Evolutionary conservation across 345 rosid genomes (phyloP), one percentile per base, ranked within the genome.

Genomic region (Ceriops decandra): DNA sequence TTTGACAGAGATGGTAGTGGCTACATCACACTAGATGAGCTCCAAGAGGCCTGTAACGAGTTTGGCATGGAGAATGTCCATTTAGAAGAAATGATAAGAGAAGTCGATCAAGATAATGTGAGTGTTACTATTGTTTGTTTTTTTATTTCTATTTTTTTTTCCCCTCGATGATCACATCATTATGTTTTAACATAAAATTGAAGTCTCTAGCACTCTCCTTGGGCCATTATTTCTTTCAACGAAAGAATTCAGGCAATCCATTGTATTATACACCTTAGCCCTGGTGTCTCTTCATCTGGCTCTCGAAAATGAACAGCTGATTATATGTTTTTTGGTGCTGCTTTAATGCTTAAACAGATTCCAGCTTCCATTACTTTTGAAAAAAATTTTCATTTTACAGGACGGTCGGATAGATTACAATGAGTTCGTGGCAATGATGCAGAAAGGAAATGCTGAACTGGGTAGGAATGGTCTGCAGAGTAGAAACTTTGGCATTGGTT

Each of bases 361-460:
- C 31, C 24, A 56, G 16, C 13, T 56, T 24, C 31, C 59, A 56
- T 24, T 56, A n/a, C 26, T 56, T 42, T 16, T 42, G 19, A 42
- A 10, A 24, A 8, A 0, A 2, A 4, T 17, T 32, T 57, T 35
- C 0, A 15, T 67, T 52, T 68, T 30, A 38, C 87, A 88, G 93
- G 93, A 88, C 17, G 93, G 93, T 13, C 77, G 84, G 42, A 85
- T 86, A 63, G 93, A 88, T 72, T 88, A 81, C 83, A 81, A 74
- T 46, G 93, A 88, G 67, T 88, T 88, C 53, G 88, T 84, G 76
- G 86, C 87, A 0, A 88, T 88, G 93, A 88, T 88, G 93, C 85
- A 78, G 38, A 83, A 75, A 28, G 86, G 87, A 6, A 73, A 74
- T 38, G 15, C 62, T 11, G 88, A 82, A 60, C 16, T 71, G 60